These are phyloP conservation scores for Leccinum broughii DNA, from an alignment of 768 basidiomycete species.

Conservation along the genomic window DNA sequence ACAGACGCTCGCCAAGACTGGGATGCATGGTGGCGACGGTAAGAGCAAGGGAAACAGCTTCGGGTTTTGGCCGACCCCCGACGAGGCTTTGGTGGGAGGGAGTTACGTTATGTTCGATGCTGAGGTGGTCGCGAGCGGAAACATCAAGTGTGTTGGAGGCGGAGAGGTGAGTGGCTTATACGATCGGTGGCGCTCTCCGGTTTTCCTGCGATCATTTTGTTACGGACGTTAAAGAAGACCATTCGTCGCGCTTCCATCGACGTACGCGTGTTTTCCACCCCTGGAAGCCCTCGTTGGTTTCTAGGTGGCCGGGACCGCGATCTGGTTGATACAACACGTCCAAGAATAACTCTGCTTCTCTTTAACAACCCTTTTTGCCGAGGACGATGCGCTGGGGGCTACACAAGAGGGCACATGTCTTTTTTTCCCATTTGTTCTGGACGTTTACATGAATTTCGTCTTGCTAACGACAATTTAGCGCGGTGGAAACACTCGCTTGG, in stretches of 20 bases:
- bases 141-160: conserved; percentile 20
- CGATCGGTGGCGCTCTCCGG: conserved; percentile 1
- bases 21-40: conserved; percentile 25
- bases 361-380: conserved; percentile 85
- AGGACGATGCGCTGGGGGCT: conserved; percentile 82
- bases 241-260: conserved; percentile 71
- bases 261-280: conserved; percentile 32
- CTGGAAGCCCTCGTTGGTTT: conserved; percentile 65
- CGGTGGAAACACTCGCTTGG: conserved; percentile 61
- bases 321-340: conserved; percentile 95
- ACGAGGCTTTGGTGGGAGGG: conserved; percentile 83
- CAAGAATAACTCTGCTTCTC: conserved; percentile 63
- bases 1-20: conserved; percentile 67
- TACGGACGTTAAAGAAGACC: conserved; percentile 91
- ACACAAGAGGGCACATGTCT: conserved; percentile 78
- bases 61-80: conserved; percentile 77
- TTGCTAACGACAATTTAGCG: conserved; percentile 39
- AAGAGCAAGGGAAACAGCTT: conserved; percentile 31
- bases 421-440: conserved; percentile 1
- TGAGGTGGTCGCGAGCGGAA: conserved; percentile 46
- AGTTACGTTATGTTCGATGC: conserved; percentile 84
- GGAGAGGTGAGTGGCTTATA: conserved; percentile 50
- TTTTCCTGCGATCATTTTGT: conserved; percentile 3
- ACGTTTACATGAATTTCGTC: conserved; percentile 14
- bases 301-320: conserved; percentile 19